Evolutionary conservation across 1,284 basidiomycete species (phyloP), one percentile per base, ranked within the genome.

Genomic region (Lignosus rhinocerotis): DNA sequence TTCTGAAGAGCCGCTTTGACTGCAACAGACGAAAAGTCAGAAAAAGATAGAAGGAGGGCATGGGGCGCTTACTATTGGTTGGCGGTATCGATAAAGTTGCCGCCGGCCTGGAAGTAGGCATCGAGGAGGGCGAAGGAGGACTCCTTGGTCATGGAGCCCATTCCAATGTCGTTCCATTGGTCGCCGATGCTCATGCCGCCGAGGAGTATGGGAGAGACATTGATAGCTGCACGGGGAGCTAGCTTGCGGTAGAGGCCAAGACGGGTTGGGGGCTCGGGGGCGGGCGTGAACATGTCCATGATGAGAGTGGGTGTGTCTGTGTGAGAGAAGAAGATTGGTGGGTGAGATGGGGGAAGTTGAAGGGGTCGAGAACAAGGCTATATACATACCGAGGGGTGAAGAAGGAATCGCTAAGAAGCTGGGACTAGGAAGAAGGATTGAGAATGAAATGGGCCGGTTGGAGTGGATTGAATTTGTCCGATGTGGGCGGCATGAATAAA

Each of bases 121-220:
- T 76, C 73, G 21, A 76, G 69, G 12, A 75, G 62, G 59, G 68
- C 60, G 67, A 75, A 73, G 12, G 65, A 66, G 16, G 60, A 25
- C 55, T 70, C 67, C 66, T 74, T 72, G 61, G 66, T 51, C 70
- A 83, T 83, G 3, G 66, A 59, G 1, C 79, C 80, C 66, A 76
- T 64, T 3, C 70, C 71, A 9, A 66, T 70, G 19, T 51, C 10
- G 0, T 43, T 66, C 82, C 82, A 82, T 46, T 77, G 71, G 59
- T 81, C 73, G 59, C 72, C 82, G 50, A 85, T 75, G 67, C 72
- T 81, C 80, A 82, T 79, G 1, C 70, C 82, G 11, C 84, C 84
- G n/a, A 86, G 75, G 31, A 71, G 78, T 38, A 49, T 42, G 34
- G 47, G 62, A 34, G 54, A 60, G 36, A 59, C 60, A 33, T 53